Conservation (phyloP, 495 filamentous ascomycete genomes). For the Hyaloscypha hepaticicola region DNA sequence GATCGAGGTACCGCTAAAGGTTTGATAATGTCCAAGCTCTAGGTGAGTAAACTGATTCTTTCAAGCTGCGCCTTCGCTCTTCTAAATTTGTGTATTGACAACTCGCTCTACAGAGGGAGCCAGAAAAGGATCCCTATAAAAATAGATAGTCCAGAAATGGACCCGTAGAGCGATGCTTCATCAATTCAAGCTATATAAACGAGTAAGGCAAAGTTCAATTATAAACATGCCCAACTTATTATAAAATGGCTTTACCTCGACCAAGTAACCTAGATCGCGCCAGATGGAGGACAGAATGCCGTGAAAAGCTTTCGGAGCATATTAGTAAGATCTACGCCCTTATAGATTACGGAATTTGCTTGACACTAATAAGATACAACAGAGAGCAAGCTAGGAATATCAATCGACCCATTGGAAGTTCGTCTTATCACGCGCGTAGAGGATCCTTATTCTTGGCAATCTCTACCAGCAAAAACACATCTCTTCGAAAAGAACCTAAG, state of each 20-base stretch:
- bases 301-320: constrained; percentile 24
- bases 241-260: constrained; percentile 17
- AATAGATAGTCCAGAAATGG: constrained; percentile 16
- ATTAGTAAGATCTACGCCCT: constrained; percentile 22
- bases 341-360: constrained; percentile 28
- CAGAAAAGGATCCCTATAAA: constrained; percentile 19
- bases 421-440: constrained; percentile 26
- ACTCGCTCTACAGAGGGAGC: constrained; percentile 14
- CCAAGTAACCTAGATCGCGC: constrained; percentile 23
- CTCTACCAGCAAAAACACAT: constrained; percentile 19
- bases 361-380: constrained; percentile 30
- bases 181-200: constrained; percentile 22
- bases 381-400: constrained; percentile 31
- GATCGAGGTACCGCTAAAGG: too few species aligned
- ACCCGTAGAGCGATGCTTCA: constrained; percentile 14
- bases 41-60: too few species aligned
- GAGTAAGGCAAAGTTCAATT: constrained; percentile 14
- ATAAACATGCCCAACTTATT: constrained; percentile 8
- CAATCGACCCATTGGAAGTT: constrained; percentile 30
- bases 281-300: constrained; percentile 19
- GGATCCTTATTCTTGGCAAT: constrained; percentile 26
- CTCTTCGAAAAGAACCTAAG: too few species aligned
- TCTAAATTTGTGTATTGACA: constrained; percentile 10
- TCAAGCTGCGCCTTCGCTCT: neutral
- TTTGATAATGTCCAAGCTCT: too few species aligned